These are phyloP conservation scores for Fistulifera solaris DNA, from an alignment of 108 stramenopile genomes.

Conservation along the genomic window DNA sequence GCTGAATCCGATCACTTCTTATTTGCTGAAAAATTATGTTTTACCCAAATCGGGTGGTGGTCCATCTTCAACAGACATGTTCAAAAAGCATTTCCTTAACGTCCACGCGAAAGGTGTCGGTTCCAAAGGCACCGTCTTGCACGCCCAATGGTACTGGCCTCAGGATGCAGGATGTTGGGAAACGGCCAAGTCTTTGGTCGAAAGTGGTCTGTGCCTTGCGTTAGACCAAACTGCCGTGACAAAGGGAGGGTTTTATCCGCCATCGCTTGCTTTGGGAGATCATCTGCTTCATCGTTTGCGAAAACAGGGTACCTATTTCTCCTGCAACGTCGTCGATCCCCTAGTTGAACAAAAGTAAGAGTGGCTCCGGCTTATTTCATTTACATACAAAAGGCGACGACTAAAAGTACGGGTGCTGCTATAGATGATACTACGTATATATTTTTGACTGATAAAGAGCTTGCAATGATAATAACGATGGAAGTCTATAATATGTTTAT, in stretches of 20 bases:
- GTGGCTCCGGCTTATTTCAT: neutral
- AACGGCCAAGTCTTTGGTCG: constrained; percentile 73
- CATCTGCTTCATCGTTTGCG: constrained; percentile 53
- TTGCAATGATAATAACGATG: too few relatives aligned
- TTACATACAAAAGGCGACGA: too few relatives aligned
- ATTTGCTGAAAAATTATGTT: constrained; percentile 34
- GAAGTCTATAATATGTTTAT: neutral
- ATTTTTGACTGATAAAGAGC: too few relatives aligned
- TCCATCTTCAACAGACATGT: constrained; percentile 55
- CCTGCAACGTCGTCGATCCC: constrained; percentile 4
- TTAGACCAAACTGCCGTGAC: constrained; percentile 18
- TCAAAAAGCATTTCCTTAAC: constrained; percentile 38
- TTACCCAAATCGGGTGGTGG: constrained; percentile 76
- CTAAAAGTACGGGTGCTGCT: too few relatives aligned
- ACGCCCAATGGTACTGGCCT: constrained; percentile 45
- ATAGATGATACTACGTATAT: too few relatives aligned
- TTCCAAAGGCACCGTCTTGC: constrained; percentile 34
- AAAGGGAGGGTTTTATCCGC: constrained; percentile 67
- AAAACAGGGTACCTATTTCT: constrained; percentile 44
- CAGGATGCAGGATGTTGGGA: constrained; percentile 60
- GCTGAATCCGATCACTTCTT: constrained; percentile 47
- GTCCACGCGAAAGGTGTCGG: constrained; percentile 42
- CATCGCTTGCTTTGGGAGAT: constrained; percentile 52
- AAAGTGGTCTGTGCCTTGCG: constrained; percentile 61
- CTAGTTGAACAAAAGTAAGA: constrained; percentile 7